Percentiles rank a stretch among this genome's conserved stretches.
These are phyloP conservation scores for Zygosaccharomyces bailii DNA, from an alignment of 805 yeast species.

Conservation along the genomic window DNA sequence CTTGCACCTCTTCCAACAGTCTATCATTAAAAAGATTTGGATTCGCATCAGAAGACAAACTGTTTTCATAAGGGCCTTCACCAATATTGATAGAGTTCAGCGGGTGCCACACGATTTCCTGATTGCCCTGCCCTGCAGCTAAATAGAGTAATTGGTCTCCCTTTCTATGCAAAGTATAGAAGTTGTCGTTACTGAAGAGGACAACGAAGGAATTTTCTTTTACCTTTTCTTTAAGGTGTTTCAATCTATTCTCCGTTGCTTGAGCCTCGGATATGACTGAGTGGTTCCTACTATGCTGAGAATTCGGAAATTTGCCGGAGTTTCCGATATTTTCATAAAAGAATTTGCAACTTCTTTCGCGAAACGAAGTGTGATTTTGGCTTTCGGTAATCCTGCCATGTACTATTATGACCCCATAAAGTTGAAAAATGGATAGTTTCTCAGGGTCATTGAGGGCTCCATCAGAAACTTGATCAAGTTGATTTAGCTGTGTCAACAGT, in stretches of 20 bases:
- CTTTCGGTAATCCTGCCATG: conserved; percentile 81
- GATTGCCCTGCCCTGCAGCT: conserved; percentile 57
- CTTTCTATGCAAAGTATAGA: conserved; percentile 62
- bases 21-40: conserved; percentile 57
- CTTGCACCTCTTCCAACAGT: conserved; percentile 66
- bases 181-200: conserved; percentile 87
- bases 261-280: conserved; percentile 77
- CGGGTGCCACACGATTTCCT: conserved; percentile 80
- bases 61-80: conserved; percentile 64
- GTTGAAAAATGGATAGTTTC: conserved; percentile 53
- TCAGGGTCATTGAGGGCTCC: conserved; percentile 53
- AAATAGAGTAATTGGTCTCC: conserved; percentile 54
- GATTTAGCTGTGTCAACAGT: conserved; percentile 58
- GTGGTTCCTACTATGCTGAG: too few relatives aligned
- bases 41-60: too few relatives aligned
- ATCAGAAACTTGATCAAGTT: conserved; percentile 66
- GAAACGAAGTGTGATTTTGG: conserved; percentile 33
- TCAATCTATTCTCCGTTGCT: conserved; percentile 65
- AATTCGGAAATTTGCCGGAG: too few relatives aligned
- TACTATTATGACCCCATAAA: conserved; percentile 56
- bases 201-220: conserved; percentile 56
- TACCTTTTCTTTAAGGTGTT: conserved; percentile 43
- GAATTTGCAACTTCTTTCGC: conserved; percentile 38
- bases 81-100: conserved; percentile 62
- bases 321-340: too few relatives aligned